These are phyloP conservation scores for Sporisorium exsertum DNA, from an alignment of 1,284 basidiomycete species.

Conservation along the genomic window DNA sequence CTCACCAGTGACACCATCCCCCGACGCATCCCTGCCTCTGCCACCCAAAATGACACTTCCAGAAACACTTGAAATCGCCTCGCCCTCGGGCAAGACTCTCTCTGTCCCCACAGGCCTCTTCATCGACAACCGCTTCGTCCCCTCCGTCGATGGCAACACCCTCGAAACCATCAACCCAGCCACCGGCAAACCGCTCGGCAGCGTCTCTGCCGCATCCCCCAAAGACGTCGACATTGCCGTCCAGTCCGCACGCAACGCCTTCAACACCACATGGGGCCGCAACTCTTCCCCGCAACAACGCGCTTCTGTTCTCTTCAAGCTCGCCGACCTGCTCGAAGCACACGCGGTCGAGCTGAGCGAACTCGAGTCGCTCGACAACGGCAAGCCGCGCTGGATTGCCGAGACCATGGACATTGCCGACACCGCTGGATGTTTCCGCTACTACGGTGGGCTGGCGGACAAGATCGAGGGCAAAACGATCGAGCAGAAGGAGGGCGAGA, in stretches of 20 bases:
- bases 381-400: conserved; percentile 79
- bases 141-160: conserved; percentile 37
- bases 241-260: conserved; percentile 51
- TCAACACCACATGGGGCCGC: conserved; percentile 53
- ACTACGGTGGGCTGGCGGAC: conserved; percentile 77
- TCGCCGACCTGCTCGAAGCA: conserved; percentile 80
- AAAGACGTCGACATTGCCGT: conserved; percentile 59
- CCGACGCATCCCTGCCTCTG: no score
- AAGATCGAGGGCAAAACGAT: conserved; percentile 87
- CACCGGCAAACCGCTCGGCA: conserved; percentile 54
- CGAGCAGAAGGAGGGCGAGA: conserved; percentile 80
- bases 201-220: conserved; percentile 47
- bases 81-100: conserved; percentile 58
- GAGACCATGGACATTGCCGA: conserved; percentile 78
- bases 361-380: conserved; percentile 76
- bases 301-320: conserved; percentile 75
- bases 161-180: conserved; percentile 57
- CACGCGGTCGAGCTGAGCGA: conserved; percentile 76
- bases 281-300: conserved; percentile 70
- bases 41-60: conserved; percentile 28
- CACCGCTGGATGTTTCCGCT: conserved; percentile 75
- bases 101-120: conserved; percentile 54
- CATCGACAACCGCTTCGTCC: conserved; percentile 59
- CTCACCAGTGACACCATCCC: not conserved
- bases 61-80: conserved; percentile 60